Evolutionary conservation across 768 basidiomycete genomes (phyloP).

Genomic region (Dentipellis sp.): DNA sequence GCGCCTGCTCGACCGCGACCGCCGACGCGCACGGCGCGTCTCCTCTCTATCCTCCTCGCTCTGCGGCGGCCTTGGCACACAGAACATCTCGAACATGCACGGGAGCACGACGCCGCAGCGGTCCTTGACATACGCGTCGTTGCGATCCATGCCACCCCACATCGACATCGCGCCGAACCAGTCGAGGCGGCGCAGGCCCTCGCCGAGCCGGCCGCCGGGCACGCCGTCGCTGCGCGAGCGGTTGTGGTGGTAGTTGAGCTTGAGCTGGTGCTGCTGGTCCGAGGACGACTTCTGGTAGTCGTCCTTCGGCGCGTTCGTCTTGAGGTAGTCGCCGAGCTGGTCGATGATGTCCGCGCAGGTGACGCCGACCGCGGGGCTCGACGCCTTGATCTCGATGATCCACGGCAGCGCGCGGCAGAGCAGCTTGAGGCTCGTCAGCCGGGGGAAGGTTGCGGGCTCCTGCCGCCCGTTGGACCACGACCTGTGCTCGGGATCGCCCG

Average conservation of each 20-base stretch:
- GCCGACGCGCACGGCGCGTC: constrained; percentile 25
- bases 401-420: constrained; percentile 48
- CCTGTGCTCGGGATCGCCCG: constrained; percentile 44
- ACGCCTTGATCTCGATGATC: constrained; percentile 40
- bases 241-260: constrained; percentile 52
- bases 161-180: constrained; percentile 49
- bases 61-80: constrained; percentile 35
- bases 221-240: constrained; percentile 53
- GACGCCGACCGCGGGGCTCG: constrained; percentile 39
- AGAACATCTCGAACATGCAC: constrained; percentile 52
- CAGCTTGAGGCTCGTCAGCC: constrained; percentile 41
- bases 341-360: constrained; percentile 64
- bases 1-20: background rate
- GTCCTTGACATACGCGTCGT: constrained; percentile 34
- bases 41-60: constrained; percentile 42
- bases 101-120: constrained; percentile 38
- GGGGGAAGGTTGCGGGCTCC: constrained; percentile 59
- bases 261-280: constrained; percentile 32
- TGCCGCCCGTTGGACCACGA: constrained; percentile 63
- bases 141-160: constrained; percentile 51
- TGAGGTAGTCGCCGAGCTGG: constrained; percentile 39
- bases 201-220: constrained; percentile 59
- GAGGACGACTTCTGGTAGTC: constrained; percentile 40
- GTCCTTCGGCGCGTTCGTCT: constrained; percentile 36
- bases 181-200: constrained; percentile 57